Evolutionary conservation across 179 eudicot species (phyloP).

Genomic region (Vitellaria paradoxa): DNA sequence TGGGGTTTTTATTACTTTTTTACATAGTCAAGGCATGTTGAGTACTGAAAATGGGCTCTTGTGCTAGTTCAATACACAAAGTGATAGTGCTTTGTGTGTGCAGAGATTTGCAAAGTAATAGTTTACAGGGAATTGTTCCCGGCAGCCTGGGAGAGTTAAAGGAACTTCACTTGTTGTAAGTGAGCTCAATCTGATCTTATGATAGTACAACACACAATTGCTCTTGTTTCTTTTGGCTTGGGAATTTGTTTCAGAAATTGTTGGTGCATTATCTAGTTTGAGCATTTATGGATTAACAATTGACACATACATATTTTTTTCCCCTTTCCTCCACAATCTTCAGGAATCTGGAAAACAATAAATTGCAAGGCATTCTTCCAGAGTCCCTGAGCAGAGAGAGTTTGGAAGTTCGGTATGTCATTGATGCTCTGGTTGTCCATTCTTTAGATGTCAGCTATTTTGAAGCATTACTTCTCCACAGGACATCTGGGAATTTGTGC

Average conservation of each 20-base stretch:
- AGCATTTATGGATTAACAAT: not conserved
- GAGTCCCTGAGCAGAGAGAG: conserved; percentile 53
- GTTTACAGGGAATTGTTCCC: conserved; percentile 62
- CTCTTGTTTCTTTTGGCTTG: not conserved
- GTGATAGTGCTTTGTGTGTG: conserved; percentile 16
- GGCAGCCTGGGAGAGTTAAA: conserved; percentile 50
- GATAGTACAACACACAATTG: not conserved
- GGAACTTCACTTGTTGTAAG: conserved; percentile 72
- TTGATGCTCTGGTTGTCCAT: not conserved
- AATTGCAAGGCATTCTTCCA: conserved; percentile 67
- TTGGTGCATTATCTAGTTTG: conserved; percentile 50
- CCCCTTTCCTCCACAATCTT: conserved; percentile 1
- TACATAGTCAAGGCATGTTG: not conserved
- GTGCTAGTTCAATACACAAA: not conserved
- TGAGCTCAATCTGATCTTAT: not conserved
- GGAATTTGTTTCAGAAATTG: conserved; percentile 14
- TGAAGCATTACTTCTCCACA: conserved; percentile 27
- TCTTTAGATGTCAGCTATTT: not conserved
- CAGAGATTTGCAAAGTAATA: conserved; percentile 72
- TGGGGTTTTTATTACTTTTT: too few species aligned
- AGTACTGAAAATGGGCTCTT: not conserved
- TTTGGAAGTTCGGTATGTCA: conserved; percentile 53
- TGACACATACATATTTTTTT: not conserved
- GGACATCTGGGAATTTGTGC: conserved; percentile 74
- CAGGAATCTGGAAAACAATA: conserved; percentile 76